These are phyloP conservation scores for Protomyces inundatus DNA, from an alignment of 1,139 yeast genomes.

Conservation along the genomic window DNA sequence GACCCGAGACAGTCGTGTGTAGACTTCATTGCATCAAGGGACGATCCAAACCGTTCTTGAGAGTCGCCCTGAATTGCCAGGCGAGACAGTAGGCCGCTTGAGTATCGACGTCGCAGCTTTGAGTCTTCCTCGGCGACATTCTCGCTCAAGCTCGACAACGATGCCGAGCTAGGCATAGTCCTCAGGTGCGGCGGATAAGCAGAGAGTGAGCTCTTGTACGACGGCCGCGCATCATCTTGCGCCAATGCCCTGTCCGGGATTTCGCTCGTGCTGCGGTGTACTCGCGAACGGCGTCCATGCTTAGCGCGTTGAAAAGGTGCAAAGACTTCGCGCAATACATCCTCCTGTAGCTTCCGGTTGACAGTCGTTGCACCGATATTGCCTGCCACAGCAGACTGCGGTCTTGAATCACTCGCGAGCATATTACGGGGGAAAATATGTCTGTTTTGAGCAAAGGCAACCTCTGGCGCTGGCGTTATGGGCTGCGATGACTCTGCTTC, in stretches of 20 bases:
- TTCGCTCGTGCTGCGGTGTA: not conserved
- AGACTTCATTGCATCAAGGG: not conserved
- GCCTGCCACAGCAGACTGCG: not conserved
- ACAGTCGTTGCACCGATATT: constrained; percentile 59
- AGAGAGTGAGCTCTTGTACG: not conserved
- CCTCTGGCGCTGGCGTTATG: constrained; percentile 25
- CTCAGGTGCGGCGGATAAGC: not conserved
- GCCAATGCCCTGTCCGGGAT: not conserved
- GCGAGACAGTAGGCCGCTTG: constrained; percentile 14
- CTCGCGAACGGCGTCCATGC: constrained; percentile 1
- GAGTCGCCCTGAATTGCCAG: not conserved
- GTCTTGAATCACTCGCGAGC: not conserved
- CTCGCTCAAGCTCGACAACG: not conserved
- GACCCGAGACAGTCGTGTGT: not conserved
- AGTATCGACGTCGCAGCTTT: constrained; percentile 6
- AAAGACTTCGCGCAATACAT: constrained; percentile 65
- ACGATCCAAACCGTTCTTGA: constrained; percentile 3
- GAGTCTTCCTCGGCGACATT: not conserved
- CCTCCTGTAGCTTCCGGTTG: constrained; percentile 59
- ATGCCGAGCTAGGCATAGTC: constrained; percentile 8
- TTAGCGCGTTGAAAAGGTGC: constrained; percentile 43
- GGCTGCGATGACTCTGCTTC: not conserved
- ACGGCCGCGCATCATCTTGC: not conserved
- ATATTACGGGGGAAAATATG: constrained; percentile 28
- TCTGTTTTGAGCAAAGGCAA: constrained; percentile 28